Conservation (phyloP, 2,329 filamentous ascomycete species). For the Teratosphaeria zuluensis region DNA sequence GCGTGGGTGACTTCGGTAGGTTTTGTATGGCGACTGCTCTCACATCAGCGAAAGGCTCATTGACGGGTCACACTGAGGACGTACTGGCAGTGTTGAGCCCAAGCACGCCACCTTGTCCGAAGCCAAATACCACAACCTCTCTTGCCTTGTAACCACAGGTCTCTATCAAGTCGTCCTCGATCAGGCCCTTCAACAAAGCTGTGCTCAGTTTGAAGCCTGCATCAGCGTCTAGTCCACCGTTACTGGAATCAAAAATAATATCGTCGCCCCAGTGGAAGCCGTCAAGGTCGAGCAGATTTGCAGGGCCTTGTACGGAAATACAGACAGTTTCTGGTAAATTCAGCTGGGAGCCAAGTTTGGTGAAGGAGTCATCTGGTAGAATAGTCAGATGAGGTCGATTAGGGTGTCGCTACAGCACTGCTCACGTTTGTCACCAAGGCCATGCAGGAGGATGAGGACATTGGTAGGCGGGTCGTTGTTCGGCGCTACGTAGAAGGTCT, state of each 20-base stretch:
- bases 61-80: conserved; percentile 1
- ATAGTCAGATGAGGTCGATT: not conserved
- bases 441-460: conserved; percentile 73
- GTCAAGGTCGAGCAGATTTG: conserved; percentile 55
- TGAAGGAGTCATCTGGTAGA: conserved; percentile 49
- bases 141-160: conserved; percentile 42
- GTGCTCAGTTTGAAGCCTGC: conserved; percentile 40
- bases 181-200: conserved; percentile 34
- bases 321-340: conserved; percentile 67
- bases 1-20: conserved; percentile 3
- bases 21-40: conserved; percentile 10
- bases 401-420: not conserved
- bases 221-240: conserved; percentile 45
- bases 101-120: conserved; percentile 49
- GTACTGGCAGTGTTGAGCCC: conserved; percentile 37
- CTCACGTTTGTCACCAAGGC: conserved; percentile 60
- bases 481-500: conserved; percentile 26
- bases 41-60: not conserved
- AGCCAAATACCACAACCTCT: conserved; percentile 46
- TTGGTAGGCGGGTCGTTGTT: conserved; percentile 54
- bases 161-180: conserved; percentile 35
- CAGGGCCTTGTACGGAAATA: conserved; percentile 63
- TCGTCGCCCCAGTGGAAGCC: conserved; percentile 57
- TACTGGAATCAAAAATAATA: conserved; percentile 44
- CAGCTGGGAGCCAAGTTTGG: conserved; percentile 57